phyloP scores from a whole-genome alignment of 352 stramenopile genomes.

The Pythium dissimile region DNA sequence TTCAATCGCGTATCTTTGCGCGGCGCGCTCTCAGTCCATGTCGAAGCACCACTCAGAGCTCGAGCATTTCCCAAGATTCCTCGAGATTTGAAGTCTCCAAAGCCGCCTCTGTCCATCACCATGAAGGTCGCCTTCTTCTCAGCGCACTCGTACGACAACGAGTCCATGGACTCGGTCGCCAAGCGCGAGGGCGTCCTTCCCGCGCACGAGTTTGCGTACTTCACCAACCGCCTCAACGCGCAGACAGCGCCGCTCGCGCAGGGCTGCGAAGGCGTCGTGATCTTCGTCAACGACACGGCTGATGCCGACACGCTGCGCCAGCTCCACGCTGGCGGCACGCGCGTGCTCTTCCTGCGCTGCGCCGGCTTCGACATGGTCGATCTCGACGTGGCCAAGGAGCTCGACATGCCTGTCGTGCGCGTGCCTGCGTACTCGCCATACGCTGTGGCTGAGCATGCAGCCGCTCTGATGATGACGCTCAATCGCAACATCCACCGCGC shows the following conservation, averaged over 20 bases:
- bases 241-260: slow-evolving; percentile 50
- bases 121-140: slow-evolving; percentile 85
- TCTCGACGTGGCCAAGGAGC: slow-evolving; percentile 49
- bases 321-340: slow-evolving; percentile 45
- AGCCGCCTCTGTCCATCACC: too few species aligned
- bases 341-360: slow-evolving; percentile 74
- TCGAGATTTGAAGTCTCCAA: slow-evolving; percentile 26
- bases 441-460: slow-evolving; percentile 76
- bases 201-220: slow-evolving; percentile 54
- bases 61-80: slow-evolving; percentile 20
- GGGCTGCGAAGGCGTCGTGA: slow-evolving; percentile 58
- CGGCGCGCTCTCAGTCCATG: not conserved
- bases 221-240: slow-evolving; percentile 43
- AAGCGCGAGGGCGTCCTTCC: slow-evolving; percentile 39
- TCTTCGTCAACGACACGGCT: slow-evolving; percentile 87
- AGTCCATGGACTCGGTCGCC: slow-evolving; percentile 44
- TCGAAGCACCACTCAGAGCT: not conserved
- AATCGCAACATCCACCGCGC: slow-evolving; percentile 79
- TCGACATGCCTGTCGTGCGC: slow-evolving; percentile 53
- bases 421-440: slow-evolving; percentile 79
- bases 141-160: slow-evolving; percentile 66
- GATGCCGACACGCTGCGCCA: slow-evolving; percentile 54
- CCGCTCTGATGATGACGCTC: slow-evolving; percentile 74
- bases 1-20: slow-evolving; percentile 8
- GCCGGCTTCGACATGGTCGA: slow-evolving; percentile 82